Evolutionary conservation across 805 yeast species (phyloP).

Genomic region (Lipomyces spencermartinsiae): DNA sequence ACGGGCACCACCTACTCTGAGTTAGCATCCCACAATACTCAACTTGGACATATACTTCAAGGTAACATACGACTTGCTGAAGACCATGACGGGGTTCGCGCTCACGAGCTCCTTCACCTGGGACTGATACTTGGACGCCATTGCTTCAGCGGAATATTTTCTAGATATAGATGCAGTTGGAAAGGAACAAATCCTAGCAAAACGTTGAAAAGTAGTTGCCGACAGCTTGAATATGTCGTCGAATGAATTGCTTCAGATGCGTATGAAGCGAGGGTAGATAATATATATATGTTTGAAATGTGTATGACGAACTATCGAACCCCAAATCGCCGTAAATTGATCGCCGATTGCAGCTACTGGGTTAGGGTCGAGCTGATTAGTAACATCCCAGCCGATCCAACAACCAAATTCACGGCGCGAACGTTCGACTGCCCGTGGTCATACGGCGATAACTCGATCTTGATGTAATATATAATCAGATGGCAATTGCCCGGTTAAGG

Average conservation of each 20-base stretch:
- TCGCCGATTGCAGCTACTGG: too few species aligned
- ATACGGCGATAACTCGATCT: neutral
- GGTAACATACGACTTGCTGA: conserved; percentile 78
- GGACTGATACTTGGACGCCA: conserved; percentile 31
- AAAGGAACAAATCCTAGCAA: conserved; percentile 10
- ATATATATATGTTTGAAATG: neutral
- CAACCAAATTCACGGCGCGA: too few species aligned
- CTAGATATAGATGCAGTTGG: conserved; percentile 12
- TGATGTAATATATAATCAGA: neutral
- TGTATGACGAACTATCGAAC: too few species aligned
- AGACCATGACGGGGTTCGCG: conserved; percentile 73
- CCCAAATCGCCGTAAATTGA: too few species aligned
- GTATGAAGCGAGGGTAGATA: neutral
- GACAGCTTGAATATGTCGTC: conserved; percentile 11
- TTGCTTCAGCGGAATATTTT: conserved; percentile 16
- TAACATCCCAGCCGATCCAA: too few species aligned
- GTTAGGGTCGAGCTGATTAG: too few species aligned
- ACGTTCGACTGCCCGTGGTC: neutral
- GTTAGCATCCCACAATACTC: conserved; percentile 1
- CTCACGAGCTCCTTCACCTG: conserved; percentile 64
- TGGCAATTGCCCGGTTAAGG: neutral
- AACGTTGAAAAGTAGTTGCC: neutral
- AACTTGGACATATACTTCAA: conserved; percentile 45
- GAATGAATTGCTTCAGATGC: neutral
- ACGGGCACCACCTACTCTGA: conserved; percentile 40